These are phyloP conservation scores for Hypoxylon sp. DNA, from an alignment of 2,329 filamentous ascomycete species.

Conservation along the genomic window DNA sequence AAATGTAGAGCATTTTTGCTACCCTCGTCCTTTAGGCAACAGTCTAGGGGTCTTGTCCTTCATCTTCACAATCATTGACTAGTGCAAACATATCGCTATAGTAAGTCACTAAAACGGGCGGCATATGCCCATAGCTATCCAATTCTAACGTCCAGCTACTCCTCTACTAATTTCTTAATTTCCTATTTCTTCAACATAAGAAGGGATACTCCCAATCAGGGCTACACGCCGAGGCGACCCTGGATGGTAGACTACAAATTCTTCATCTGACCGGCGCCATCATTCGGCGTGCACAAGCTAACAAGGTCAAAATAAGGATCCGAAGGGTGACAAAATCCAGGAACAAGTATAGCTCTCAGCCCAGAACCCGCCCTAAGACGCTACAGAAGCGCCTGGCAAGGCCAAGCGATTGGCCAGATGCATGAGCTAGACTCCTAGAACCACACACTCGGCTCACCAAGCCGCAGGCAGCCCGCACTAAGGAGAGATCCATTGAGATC, in stretches of 20 bases:
- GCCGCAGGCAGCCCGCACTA: conserved; percentile 17
- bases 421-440: conserved; percentile 4
- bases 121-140: not conserved
- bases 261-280: conserved; percentile 7
- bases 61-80: conserved; percentile 16
- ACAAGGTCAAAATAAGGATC: no score
- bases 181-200: conserved; percentile 2
- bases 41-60: conserved; percentile 6
- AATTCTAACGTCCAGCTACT: no score
- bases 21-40: no score
- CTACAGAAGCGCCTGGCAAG: conserved; percentile 1
- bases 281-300: conserved; percentile 6
- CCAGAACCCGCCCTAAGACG: conserved; percentile 11
- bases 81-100: conserved; percentile 12
- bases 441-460: conserved; percentile 8
- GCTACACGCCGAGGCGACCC: conserved; percentile 17
- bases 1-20: conserved; percentile 25
- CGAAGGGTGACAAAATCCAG: conserved; percentile 22
- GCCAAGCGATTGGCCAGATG: conserved; percentile 15
- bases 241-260: conserved; percentile 3
- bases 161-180: conserved; percentile 20
- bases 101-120: conserved; percentile 10
- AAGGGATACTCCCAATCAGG: conserved; percentile 20
- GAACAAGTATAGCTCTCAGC: conserved; percentile 39
- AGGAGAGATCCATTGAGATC: conserved; percentile 26